Evolutionary conservation across 2,329 filamentous ascomycete species (phyloP), one percentile per base, ranked within the genome.

Genomic region (Penicillium sp.): DNA sequence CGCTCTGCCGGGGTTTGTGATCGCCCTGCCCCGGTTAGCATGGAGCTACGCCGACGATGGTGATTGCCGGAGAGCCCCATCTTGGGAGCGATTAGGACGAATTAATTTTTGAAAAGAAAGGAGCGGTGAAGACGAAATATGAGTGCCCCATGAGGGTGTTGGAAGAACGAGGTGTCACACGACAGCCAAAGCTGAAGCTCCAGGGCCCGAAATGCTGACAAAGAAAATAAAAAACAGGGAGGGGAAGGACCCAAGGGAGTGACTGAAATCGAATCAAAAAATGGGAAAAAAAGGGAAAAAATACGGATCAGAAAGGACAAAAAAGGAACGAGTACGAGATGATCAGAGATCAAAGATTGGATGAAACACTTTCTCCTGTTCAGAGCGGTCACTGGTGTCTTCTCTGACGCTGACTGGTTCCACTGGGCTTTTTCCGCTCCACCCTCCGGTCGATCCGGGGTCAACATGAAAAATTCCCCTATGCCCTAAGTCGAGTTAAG

Each of bases 1-100:
- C 61, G 70, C 31, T 78, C 76, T 38, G 69, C 63, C n/a, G 13
- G 61, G 41, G 40, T 59, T 42, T 63, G 67, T 5, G 81, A 75
- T 13, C 79, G 82, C 48, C 82, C 82, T 79, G 63, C 52, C 43
- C 62, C 65, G 31, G 71, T 68, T 48, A 74, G 61, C 45, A 72
- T 63, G 45, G 72, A 74, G 60, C 72, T 74, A 50, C 72, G 71
- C 58, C 72, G 68, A 55, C 72, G 69, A 58, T 74, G 72, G 53
- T 74, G 72, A 51, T 62, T 69, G 41, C 65, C 61, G 41, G 66
- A 64, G 49, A 72, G 57, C 48, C 69, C 70, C 72, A 74, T 74
- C 45, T 41, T 71, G 55, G 22, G 38, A 34, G 43, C 8, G 21
- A 45, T 32, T 42, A 36, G 45, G 50, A 45, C 46, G 45, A 42